Base-by-base conservation (phyloP, 2,329 filamentous ascomycete species). In the Ilyonectria mors-panacis region DNA sequence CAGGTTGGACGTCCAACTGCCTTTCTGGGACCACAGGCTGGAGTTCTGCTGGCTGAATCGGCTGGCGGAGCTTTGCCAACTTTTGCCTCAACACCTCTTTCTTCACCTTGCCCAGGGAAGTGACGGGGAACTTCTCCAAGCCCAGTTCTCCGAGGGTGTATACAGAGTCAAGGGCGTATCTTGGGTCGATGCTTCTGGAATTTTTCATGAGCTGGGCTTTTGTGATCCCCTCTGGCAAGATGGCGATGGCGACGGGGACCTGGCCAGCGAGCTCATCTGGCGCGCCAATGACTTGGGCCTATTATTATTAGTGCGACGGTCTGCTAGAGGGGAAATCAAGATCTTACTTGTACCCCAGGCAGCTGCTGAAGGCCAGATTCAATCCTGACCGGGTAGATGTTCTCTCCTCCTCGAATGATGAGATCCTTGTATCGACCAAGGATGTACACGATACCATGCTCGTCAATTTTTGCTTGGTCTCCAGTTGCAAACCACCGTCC, bases 241-340 rank as follows among this genome's bases (percentile, higher is more conserved):
- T 73, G 28, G 85, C 80, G 13, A 86, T 73, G 2, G 85, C 85
- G 15, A 86, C 80, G 0, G 83, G 82, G 3, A 87, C 79, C 67
- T 87, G 84, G 4, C 85, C 84, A 28, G 85, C 83, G 60, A 84
- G 72, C 13, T 81, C 77, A 68, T 86, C 83, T 2, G 79, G 77
- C 1, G 82, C 74, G 9, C 83, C 84, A 13, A 86, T 78, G 2
- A 86, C 81, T 61, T 84, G 80, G 1, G 74, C 78, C 72, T 81
- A 63, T 1, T 77, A 1, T 8, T 10, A 13, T 77, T 65, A 72
- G 70, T 30, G 51, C 21, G 6, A 8, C 4, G 6, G 17, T 9
- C 7, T 28, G 6, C 21, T 10, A 5, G 19, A 13, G 15, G 8
- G 4, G 19, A 26, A 21, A 28, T 3, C 17, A 10, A 17, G 1